Percentiles rank a stretch among this genome's conserved stretches.
These are phyloP conservation scores for Paxillus rubicundulus DNA, from an alignment of 768 basidiomycete genomes.

Conservation along the genomic window DNA sequence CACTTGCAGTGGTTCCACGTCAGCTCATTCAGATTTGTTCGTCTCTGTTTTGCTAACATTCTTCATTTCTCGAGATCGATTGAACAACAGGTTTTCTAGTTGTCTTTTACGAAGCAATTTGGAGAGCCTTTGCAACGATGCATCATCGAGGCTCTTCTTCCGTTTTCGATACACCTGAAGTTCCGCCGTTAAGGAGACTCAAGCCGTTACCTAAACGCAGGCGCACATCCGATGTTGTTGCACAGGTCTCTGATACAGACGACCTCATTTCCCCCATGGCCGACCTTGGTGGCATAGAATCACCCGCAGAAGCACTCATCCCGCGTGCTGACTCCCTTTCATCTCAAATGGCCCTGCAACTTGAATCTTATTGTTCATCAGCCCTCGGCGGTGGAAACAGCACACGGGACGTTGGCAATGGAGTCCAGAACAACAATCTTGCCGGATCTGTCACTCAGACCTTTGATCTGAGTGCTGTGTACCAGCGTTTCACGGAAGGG, in stretches of 20 bases:
- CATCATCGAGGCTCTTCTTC: constrained; percentile 52
- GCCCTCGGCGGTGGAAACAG: constrained; percentile 41
- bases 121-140: constrained; percentile 35
- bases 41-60: not conserved
- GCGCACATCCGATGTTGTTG: constrained; percentile 43
- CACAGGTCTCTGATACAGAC: constrained; percentile 25
- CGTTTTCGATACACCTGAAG: constrained; percentile 64
- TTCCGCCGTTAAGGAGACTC: constrained; percentile 59
- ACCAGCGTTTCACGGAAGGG: constrained; percentile 25
- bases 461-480: constrained; percentile 28
- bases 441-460: constrained; percentile 21
- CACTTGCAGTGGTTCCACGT: constrained; percentile 23
- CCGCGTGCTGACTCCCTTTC: constrained; percentile 57
- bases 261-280: constrained; percentile 31
- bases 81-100: constrained; percentile 11
- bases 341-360: constrained; percentile 55
- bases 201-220: constrained; percentile 80
- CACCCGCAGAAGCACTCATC: constrained; percentile 56
- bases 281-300: constrained; percentile 40
- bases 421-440: constrained; percentile 15
- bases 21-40: constrained; percentile 17
- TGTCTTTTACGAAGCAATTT: constrained; percentile 13
- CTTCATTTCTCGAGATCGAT: constrained; percentile 12
- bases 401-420: constrained; percentile 35
- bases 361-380: constrained; percentile 56